Conservation (phyloP, 1,139 yeast genomes). For the Meyerozyma guilliermondii region DNA sequence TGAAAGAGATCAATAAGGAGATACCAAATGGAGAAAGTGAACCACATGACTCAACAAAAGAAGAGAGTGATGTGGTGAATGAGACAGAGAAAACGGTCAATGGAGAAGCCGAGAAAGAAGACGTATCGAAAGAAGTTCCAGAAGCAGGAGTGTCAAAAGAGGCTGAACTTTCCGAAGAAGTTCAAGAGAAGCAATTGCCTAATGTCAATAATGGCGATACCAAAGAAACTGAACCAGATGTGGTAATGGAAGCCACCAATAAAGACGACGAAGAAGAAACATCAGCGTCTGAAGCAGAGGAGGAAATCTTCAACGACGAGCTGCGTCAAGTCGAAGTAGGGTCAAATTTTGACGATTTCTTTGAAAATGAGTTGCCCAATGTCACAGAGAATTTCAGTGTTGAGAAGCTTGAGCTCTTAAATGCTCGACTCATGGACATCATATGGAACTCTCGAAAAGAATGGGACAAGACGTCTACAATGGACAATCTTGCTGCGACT, state of each 20-base stretch:
- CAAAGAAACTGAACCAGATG: neutral
- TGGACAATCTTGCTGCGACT: slow-evolving; percentile 22
- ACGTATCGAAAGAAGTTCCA: neutral
- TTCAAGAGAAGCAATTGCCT: neutral
- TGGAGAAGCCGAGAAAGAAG: slow-evolving; percentile 13
- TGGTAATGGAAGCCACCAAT: neutral
- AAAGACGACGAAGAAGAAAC: slow-evolving; percentile 5
- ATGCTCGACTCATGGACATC: slow-evolving; percentile 68
- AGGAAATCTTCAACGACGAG: slow-evolving; percentile 14
- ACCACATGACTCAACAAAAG: slow-evolving; percentile 16
- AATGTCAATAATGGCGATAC: neutral
- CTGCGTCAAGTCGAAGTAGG: slow-evolving; percentile 15
- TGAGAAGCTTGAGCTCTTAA: slow-evolving; percentile 69
- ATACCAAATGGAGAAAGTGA: neutral
- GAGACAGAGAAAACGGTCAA: slow-evolving; percentile 14
- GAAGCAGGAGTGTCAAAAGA: neutral
- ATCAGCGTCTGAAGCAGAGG: slow-evolving; percentile 20
- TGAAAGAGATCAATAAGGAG: neutral
- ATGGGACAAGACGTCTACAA: slow-evolving; percentile 58
- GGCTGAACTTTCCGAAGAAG: neutral
- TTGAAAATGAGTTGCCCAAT: slow-evolving; percentile 29
- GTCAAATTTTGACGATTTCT: slow-evolving; percentile 25
- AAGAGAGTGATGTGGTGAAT: slow-evolving; percentile 27
- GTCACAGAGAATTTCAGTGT: slow-evolving; percentile 50
- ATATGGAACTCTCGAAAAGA: slow-evolving; percentile 65